Base-by-base conservation (phyloP, 2,329 filamentous ascomycete species). In the Cladosporium sp. region DNA sequence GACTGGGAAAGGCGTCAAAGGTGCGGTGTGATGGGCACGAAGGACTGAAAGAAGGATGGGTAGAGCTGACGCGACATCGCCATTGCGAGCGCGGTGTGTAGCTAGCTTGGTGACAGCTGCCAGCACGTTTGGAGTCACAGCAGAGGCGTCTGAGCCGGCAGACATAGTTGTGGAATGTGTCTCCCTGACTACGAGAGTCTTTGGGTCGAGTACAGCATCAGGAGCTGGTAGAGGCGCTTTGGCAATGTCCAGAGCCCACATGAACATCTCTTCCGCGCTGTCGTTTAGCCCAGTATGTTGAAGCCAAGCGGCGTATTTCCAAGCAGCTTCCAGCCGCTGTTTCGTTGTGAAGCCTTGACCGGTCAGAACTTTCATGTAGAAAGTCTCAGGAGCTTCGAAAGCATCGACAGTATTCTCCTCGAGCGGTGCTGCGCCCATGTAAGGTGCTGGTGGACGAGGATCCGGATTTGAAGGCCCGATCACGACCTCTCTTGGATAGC, bases 31-130 rank as follows among this genome's bases (percentile, higher is more conserved):
- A 22, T 91, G 86, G 8, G 91, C 89, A 64, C 90, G 86, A 11
- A 97, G 85, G 45, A 96, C 79, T 28, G 92, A 96, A 40, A 96
- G 81, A 67, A 96, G 88, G 54, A 96, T 89, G 2, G 93, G 90
- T 1, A 97, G 82, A 1, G 93, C 90, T 3, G 80, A 75, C 6
- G 84, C 74, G 17, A 91, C 70, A 64, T 92, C 83, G 17, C 84
- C 87, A 58, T 79, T 81, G 45, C 85, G 82, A 6, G 92, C 93
- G 65, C 88, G 84, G 75, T 94, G 89, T 14, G 87, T 87, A 3
- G 89, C 92, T 1, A 95, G 78, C 12, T 88, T 87, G 0, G 91
- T 96, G 38, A 90, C 83, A 3, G 88, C 83, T 22, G 82, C 82
- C 43, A 97, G 78, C 1, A 96, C 73, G 68, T 97, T 97, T 5